Evolutionary conservation across 108 stramenopile genomes (phyloP).

Genomic region (Fragilaria radians): DNA sequence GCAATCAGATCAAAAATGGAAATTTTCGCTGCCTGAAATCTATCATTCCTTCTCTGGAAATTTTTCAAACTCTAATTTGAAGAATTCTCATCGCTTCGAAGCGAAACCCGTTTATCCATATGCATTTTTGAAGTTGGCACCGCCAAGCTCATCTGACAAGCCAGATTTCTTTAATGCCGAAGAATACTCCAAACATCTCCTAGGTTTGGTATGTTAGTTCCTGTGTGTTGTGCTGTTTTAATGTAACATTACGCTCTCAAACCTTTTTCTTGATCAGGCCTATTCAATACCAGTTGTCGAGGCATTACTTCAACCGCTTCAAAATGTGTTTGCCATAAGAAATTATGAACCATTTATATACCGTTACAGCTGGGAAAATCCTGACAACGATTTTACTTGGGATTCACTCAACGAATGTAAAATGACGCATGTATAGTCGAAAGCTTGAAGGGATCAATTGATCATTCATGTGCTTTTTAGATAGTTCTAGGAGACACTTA

Average conservation of each 20-base stretch:
- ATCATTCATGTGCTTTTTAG: too few relatives aligned
- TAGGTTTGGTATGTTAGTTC: constrained; percentile 10
- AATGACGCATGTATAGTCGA: too few relatives aligned
- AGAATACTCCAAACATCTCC: constrained; percentile 27
- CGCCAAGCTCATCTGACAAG: constrained; percentile 10
- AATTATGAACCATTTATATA: neutral
- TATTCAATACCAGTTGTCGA: neutral
- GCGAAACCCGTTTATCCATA: neutral
- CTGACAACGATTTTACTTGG: too few relatives aligned
- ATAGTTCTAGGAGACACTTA: too few relatives aligned
- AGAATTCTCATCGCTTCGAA: constrained; percentile 2
- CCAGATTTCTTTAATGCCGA: constrained; percentile 13
- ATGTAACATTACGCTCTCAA: neutral
- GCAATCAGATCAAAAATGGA: neutral
- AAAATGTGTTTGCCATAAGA: neutral
- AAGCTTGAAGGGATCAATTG: too few relatives aligned
- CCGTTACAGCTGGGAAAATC: neutral
- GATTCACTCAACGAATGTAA: too few relatives aligned
- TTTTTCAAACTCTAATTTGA: constrained; percentile 1
- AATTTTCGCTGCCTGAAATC: neutral
- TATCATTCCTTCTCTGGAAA: constrained; percentile 8
- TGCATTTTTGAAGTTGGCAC: constrained; percentile 9
- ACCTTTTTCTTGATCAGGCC: neutral
- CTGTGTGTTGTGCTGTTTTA: neutral
- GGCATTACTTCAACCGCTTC: neutral